phyloP scores from a whole-genome alignment of 2,329 filamentous ascomycete species.

The Fusarium sarcochroum region DNA sequence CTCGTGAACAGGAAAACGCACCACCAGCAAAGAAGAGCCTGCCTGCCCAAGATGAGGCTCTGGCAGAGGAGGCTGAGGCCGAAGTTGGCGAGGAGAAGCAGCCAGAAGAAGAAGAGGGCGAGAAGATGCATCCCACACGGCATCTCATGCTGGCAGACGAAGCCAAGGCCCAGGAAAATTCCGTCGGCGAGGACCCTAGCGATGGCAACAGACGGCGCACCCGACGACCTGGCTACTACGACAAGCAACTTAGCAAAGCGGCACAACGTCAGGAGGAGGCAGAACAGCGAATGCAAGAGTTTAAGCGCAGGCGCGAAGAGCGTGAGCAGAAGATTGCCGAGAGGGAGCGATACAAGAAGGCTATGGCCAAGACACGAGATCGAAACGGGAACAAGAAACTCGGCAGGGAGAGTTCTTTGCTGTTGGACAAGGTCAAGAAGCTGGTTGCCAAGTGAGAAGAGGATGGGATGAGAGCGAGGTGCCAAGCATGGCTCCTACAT shows the following conservation, averaged over 20 bases:
- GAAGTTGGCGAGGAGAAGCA: slow-evolving; percentile 31
- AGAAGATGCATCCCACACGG: slow-evolving; percentile 55
- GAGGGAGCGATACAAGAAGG: slow-evolving; percentile 73
- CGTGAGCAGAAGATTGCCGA: slow-evolving; percentile 75
- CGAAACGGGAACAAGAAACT: slow-evolving; percentile 83
- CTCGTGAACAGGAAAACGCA: slow-evolving; percentile 53
- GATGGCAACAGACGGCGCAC: slow-evolving; percentile 55
- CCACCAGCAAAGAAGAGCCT: slow-evolving; percentile 36
- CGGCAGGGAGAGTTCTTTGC: slow-evolving; percentile 82
- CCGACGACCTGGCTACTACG: slow-evolving; percentile 70
- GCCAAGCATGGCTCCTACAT: background rate
- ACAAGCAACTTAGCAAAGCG: slow-evolving; percentile 70
- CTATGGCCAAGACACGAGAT: slow-evolving; percentile 81
- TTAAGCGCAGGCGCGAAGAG: slow-evolving; percentile 69
- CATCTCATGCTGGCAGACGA: slow-evolving; percentile 59
- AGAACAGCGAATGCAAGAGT: slow-evolving; percentile 60
- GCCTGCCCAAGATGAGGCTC: slow-evolving; percentile 30
- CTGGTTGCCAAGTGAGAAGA: slow-evolving; percentile 66
- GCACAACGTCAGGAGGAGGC: slow-evolving; percentile 60
- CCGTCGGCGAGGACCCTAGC: slow-evolving; percentile 35
- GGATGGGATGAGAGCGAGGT: background rate
- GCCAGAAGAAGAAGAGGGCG: slow-evolving; percentile 38
- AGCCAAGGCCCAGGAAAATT: slow-evolving; percentile 53
- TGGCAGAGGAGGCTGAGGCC: slow-evolving; percentile 33
- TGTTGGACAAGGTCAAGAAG: slow-evolving; percentile 83